phyloP scores from a whole-genome alignment of 148 eudicot genomes.

The Hydrangea macrophylla region DNA sequence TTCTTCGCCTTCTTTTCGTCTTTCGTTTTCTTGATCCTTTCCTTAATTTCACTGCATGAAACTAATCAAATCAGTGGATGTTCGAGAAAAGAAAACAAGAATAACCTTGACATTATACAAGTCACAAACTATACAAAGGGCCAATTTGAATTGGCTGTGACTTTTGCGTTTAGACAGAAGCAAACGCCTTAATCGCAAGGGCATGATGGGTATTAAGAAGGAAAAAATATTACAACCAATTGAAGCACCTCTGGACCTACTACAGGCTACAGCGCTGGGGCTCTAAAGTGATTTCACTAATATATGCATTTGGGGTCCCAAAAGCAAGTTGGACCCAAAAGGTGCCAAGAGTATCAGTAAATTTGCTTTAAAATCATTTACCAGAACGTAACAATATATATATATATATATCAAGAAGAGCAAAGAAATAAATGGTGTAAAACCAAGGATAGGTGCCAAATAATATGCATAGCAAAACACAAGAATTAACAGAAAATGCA shows the following conservation, averaged over 20 bases:
- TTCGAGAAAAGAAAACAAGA: neutral
- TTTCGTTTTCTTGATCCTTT: constrained; percentile 31
- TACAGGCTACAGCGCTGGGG: no score
- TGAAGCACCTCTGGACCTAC: no score
- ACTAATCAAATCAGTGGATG: neutral
- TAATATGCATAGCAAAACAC: neutral
- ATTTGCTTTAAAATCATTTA: no score
- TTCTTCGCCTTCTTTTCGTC: constrained; percentile 40
- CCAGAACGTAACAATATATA: no score
- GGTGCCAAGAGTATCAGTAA: neutral
- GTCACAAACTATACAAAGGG: neutral
- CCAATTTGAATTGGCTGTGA: no score
- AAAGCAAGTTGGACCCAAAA: neutral
- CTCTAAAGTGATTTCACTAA: no score
- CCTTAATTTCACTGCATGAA: constrained; percentile 33
- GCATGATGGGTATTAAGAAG: no score
- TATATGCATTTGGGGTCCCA: no score
- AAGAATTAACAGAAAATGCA: neutral
- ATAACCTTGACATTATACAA: neutral
- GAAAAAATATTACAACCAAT: no score
- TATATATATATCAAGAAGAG: no score
- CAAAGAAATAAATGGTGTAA: neutral
- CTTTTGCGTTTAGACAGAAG: no score
- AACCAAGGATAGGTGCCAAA: neutral
- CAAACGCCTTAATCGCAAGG: no score